phyloP scores from a whole-genome alignment of 768 basidiomycete genomes.

The Psilocybe subaeruginosa region DNA sequence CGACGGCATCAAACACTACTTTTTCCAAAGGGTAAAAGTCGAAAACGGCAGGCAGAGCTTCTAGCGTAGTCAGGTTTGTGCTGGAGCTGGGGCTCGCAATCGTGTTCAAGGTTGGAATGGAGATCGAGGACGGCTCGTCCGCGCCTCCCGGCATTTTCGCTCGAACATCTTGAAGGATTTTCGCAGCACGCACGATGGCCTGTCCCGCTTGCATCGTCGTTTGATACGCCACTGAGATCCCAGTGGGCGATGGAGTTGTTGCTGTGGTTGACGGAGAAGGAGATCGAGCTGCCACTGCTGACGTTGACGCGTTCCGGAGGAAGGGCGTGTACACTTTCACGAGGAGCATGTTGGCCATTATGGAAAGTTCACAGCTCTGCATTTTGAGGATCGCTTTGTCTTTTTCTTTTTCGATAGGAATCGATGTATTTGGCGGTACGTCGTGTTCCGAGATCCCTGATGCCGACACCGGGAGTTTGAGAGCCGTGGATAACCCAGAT shows the following conservation, averaged over 20 bases:
- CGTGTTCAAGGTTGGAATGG: not conserved
- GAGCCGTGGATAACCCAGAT: slow-evolving; percentile 43
- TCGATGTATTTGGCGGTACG: not conserved
- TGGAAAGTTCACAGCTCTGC: slow-evolving; percentile 62
- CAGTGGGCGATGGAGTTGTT: slow-evolving; percentile 29
- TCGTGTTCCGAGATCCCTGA: not conserved
- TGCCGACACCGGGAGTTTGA: slow-evolving; percentile 38
- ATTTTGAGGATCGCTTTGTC: not conserved
- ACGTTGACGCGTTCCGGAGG: slow-evolving; percentile 34
- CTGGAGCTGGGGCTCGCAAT: not conserved
- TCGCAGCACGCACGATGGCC: slow-evolving; percentile 55
- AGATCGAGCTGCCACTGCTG: not conserved
- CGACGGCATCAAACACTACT: slow-evolving; percentile 66
- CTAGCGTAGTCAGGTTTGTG: not conserved
- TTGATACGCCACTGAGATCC: slow-evolving; percentile 35
- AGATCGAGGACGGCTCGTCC: not conserved
- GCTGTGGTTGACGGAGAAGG: slow-evolving; percentile 38
- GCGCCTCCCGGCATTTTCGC: not conserved
- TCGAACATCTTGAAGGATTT: slow-evolving; percentile 31
- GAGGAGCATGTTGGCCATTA: slow-evolving; percentile 62
- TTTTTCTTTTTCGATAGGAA: not conserved
- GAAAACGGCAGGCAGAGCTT: slow-evolving; percentile 18
- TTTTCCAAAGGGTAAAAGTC: slow-evolving; percentile 51
- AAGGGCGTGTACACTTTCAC: slow-evolving; percentile 74
- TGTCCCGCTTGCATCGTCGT: slow-evolving; percentile 71